Evolutionary conservation across 202 grass and related monocot genomes (phyloP).

Genomic region (Brachypodium distachyon): DNA sequence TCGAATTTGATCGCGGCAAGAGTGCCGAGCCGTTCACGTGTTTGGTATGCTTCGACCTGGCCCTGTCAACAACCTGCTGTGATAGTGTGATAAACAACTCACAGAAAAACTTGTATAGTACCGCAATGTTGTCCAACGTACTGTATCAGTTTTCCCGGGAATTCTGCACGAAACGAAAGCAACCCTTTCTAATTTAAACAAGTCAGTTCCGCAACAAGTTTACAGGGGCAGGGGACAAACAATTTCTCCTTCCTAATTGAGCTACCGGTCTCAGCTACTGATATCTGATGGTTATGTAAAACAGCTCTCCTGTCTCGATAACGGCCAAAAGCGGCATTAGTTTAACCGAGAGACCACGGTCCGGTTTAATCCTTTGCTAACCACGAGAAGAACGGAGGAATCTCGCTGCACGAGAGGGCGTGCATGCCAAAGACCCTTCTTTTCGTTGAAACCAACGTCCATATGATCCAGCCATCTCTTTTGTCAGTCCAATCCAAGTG

Average conservation of each 20-base stretch:
- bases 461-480: conserved; percentile 23
- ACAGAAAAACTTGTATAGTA: neutral
- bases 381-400: conserved; percentile 44
- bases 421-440: conserved; percentile 16
- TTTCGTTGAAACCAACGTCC: conserved; percentile 20
- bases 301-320: neutral
- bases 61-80: neutral
- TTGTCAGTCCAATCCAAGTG: conserved; percentile 6
- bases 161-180: neutral
- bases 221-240: too few relatives aligned
- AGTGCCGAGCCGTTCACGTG: neutral
- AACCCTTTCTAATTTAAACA: neutral
- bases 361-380: conserved; percentile 7
- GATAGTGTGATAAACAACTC: neutral
- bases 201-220: neutral
- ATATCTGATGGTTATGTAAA: too few relatives aligned
- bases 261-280: too few relatives aligned
- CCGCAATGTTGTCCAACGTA: neutral
- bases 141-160: neutral
- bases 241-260: too few relatives aligned
- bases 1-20: neutral
- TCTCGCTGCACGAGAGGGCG: conserved; percentile 17
- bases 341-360: neutral
- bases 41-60: neutral
- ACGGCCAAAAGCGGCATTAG: neutral